Conservation (phyloP, 2,329 filamentous ascomycete species). For the Fusarium sp. region DNA sequence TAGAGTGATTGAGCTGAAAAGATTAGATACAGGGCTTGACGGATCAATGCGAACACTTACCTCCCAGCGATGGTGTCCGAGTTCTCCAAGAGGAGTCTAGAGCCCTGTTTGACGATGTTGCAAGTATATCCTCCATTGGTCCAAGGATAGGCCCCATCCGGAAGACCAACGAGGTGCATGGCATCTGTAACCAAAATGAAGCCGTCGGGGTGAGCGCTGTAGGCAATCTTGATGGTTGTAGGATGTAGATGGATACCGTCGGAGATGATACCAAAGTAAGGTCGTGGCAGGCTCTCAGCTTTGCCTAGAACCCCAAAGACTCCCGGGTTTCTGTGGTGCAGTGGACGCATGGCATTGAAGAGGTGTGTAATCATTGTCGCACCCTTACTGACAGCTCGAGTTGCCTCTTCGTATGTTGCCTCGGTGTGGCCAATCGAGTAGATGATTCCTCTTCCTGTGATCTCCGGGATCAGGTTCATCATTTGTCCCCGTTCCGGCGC, state of each 20-base stretch:
- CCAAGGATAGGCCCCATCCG: constrained; percentile 87
- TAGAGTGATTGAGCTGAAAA: constrained; percentile 70
- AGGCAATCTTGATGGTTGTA: constrained; percentile 88
- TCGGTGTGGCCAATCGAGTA: constrained; percentile 88
- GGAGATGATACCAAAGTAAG: constrained; percentile 88
- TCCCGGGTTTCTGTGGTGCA: constrained; percentile 90
- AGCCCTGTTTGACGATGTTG: constrained; percentile 74
- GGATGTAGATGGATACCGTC: constrained; percentile 92
- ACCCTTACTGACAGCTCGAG: constrained; percentile 74
- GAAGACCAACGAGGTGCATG: constrained; percentile 85
- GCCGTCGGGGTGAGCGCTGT: constrained; percentile 83
- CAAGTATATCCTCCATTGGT: constrained; percentile 73
- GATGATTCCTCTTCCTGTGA: constrained; percentile 72
- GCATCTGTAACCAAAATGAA: constrained; percentile 92
- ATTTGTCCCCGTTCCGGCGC: constrained; percentile 83
- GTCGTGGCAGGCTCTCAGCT: constrained; percentile 65
- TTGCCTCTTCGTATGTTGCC: constrained; percentile 84
- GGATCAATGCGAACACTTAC: constrained; percentile 53
- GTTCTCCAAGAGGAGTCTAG: constrained; percentile 77
- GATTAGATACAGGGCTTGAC: constrained; percentile 1
- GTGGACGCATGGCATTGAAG: constrained; percentile 92
- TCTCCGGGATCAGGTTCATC: constrained; percentile 71
- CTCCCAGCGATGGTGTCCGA: constrained; percentile 82
- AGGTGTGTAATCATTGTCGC: constrained; percentile 92
- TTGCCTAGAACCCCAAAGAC: constrained; percentile 86